Conservation (phyloP, 2,329 filamentous ascomycete species). For the Helotiales sp. region DNA sequence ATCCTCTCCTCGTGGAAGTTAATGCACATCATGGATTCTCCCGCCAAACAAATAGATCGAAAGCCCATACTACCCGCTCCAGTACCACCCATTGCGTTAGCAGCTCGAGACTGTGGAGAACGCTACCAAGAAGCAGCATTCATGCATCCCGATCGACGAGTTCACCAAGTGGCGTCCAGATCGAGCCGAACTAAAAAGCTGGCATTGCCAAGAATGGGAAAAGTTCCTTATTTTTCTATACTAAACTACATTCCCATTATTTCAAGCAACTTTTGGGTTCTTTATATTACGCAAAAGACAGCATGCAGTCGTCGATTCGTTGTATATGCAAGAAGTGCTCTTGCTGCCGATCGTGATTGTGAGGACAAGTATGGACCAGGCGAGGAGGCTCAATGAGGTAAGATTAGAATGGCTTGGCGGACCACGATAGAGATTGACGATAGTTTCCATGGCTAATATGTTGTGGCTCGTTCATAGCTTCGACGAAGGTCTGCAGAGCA, state of each 20-base stretch:
- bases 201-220: background rate
- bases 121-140: no score
- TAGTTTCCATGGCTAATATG: background rate
- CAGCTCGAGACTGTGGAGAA: background rate
- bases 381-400: slow-evolving; percentile 9
- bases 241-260: background rate
- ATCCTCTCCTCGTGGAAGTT: background rate
- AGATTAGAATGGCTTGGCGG: background rate
- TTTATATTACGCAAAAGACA: no score
- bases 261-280: no score
- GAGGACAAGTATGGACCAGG: slow-evolving; percentile 4
- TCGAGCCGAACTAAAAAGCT: slow-evolving; percentile 5
- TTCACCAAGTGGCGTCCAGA: background rate
- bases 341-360: background rate
- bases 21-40: background rate
- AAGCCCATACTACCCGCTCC: background rate
- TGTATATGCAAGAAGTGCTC: background rate
- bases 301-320: background rate
- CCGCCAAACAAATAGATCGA: background rate
- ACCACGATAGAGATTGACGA: background rate
- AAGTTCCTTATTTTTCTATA: background rate
- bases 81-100: background rate
- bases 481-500: background rate
- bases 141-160: background rate
- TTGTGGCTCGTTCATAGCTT: background rate